phyloP scores from a whole-genome alignment of 441 rosid genomes.

The Erodium trifolium region DNA sequence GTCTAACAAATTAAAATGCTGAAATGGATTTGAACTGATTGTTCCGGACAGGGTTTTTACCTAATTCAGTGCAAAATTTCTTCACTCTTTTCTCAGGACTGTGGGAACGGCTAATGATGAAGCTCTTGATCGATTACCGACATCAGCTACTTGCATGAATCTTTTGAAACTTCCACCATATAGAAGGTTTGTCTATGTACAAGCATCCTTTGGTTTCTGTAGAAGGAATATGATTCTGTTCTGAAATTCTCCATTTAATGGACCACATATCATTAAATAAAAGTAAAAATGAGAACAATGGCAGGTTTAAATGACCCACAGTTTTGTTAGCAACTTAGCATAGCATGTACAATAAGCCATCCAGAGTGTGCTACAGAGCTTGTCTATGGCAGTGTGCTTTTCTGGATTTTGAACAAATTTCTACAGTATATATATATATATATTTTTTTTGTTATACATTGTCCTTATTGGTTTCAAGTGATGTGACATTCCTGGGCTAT shows the following conservation, averaged over 20 bases:
- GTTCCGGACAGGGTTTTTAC: background rate
- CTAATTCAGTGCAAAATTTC: slow-evolving; percentile 5
- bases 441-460: too few species aligned
- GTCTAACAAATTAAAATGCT: background rate
- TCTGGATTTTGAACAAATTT: background rate
- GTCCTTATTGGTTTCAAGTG: too few species aligned
- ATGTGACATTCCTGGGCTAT: background rate
- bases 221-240: background rate
- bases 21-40: background rate
- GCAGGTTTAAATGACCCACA: background rate
- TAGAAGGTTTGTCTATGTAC: slow-evolving; percentile 57
- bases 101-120: slow-evolving; percentile 72
- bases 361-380: background rate
- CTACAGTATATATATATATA: background rate
- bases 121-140: slow-evolving; percentile 80
- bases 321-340: background rate
- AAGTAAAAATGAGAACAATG: background rate
- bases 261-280: background rate
- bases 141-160: slow-evolving; percentile 97
- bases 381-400: background rate
- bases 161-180: slow-evolving; percentile 98
- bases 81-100: slow-evolving; percentile 40
- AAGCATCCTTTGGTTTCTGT: background rate
- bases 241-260: background rate
- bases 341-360: background rate